Base-by-base conservation (phyloP, 192 early-diverging fungal species). In the Linnemannia exigua region DNA sequence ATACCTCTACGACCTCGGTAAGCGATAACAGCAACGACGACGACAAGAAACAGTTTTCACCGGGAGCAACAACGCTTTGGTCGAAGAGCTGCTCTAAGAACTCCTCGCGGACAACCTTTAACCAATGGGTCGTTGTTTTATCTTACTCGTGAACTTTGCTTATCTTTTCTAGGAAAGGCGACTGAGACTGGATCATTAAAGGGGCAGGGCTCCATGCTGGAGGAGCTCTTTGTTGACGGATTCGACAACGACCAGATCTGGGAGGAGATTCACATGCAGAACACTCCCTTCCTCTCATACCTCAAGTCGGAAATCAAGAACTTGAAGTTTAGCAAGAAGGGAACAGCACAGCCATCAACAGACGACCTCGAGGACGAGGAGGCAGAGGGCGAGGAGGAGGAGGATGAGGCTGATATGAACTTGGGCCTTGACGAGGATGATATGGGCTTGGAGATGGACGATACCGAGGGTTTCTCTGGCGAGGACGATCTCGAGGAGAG, bases 171-270 rank as follows among this genome's bases (percentile, higher is more conserved):
- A 93, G 93, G 83, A 70, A 87, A 71, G 70, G 87, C 54, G 90
- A 94, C 76, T 70, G 88, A 54, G 73, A 75, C 66, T 69, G 88
- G 61, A 84, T 94, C 72, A 81, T 66, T 78, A 74, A 81, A 82
- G 77, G 52, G 41, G 54, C 80, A 77, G 20, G 75, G 87, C 46
- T 89, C 89, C 1, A 87, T 93, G 22, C 89, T 97, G 47, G 77
- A 88, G 52, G 93, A 92, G 68, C 84, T 97, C 7, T 88, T 92
- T 31, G 86, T 91, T 14, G 93, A 96, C 58, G 95, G 93, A 0
- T 95, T 96, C 75, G 94, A 96, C 75, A 86, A 92, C 67, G 93
- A 95, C 74, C 97, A 98, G 91, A 93, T 99, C 66, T 99, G 98
- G 98, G 96, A 97, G 87, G 95, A 98, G 84, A 90, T 99, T 66